Percentiles rank a stretch among this genome's conserved stretches.
Conservation (phyloP, 768 basidiomycete species). For the Auricularia heimuer region DNA sequence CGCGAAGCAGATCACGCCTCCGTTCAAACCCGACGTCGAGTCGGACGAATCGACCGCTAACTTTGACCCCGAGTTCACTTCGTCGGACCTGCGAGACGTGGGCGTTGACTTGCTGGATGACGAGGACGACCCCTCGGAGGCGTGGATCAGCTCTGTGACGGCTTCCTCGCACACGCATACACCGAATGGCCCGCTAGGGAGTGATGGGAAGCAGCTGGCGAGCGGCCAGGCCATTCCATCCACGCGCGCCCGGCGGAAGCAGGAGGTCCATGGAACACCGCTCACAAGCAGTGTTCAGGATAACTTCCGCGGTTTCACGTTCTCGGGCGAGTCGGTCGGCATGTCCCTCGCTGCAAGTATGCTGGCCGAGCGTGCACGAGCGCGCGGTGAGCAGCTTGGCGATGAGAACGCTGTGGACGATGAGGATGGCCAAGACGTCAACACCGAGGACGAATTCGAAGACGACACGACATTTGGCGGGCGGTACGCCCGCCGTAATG, state of each 20-base stretch:
- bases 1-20: conserved; percentile 84
- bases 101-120: conserved; percentile 33
- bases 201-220: conserved; percentile 29
- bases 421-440: conserved; percentile 19
- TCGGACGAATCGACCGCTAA: conserved; percentile 97
- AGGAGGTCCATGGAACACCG: conserved; percentile 45
- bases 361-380: conserved; percentile 6
- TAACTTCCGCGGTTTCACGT: conserved; percentile 93
- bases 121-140: conserved; percentile 60
- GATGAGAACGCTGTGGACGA: conserved; percentile 29
- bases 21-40: conserved; percentile 96
- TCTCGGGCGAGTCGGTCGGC: conserved; percentile 40
- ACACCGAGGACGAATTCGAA: conserved; percentile 70
- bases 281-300: conserved; percentile 91
- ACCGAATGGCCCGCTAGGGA: conserved; percentile 72
- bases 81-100: conserved; percentile 73
- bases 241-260: conserved; percentile 36
- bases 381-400: conserved; percentile 13
- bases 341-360: conserved; percentile 3
- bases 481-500: conserved; percentile 55
- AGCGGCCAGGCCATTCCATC: conserved; percentile 39
- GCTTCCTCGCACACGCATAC: conserved; percentile 36
- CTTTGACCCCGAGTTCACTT: conserved; percentile 97
- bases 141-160: conserved; percentile 46
- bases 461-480: conserved; percentile 56